A percentile compares a stretch with the other conserved stretches of the same genome.
Evolutionary conservation across 257 asterid genomes (phyloP).

Genomic region (Penstemon barbatus): DNA sequence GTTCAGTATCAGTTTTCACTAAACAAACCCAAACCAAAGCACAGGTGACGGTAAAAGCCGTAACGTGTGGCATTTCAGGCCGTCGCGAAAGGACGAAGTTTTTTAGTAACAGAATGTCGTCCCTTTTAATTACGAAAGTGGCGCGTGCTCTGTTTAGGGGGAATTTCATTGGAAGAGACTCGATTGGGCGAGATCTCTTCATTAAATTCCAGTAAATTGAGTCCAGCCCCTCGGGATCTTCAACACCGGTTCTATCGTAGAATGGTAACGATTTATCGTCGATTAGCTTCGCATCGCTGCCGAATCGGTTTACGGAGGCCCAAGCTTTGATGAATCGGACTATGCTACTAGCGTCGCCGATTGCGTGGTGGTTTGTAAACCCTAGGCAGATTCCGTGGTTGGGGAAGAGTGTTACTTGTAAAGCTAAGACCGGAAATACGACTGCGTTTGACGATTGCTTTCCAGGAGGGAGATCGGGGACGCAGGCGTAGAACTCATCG

Average conservation of each 20-base stretch:
- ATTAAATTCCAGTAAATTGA: slow-evolving; percentile 35
- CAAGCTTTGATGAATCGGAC: slow-evolving; percentile 47
- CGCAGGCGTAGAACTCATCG: slow-evolving; percentile 44
- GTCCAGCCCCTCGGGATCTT: slow-evolving; percentile 42
- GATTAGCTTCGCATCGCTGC: slow-evolving; percentile 23
- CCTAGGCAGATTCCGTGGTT: slow-evolving; percentile 45
- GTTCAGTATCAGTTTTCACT: slow-evolving; percentile 28
- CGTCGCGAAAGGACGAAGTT: slow-evolving; percentile 19
- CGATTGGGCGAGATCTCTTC: slow-evolving; percentile 31
- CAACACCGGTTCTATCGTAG: slow-evolving; percentile 37
- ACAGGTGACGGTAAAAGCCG: slow-evolving; percentile 43
- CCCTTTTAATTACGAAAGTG: slow-evolving; percentile 36
- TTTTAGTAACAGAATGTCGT: slow-evolving; percentile 40
- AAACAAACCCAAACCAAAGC: slow-evolving; percentile 44
- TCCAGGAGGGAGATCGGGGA: slow-evolving; percentile 44
- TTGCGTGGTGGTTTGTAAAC: slow-evolving; percentile 44
- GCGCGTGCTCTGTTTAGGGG: slow-evolving; percentile 37
- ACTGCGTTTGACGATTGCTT: slow-evolving; percentile 13
- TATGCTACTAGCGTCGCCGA: slow-evolving; percentile 50
- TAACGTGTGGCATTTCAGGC: slow-evolving; percentile 31
- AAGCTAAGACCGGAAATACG: slow-evolving; percentile 36
- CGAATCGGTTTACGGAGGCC: slow-evolving; percentile 37
- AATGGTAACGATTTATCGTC: slow-evolving; percentile 31
- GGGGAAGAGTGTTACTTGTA: slow-evolving; percentile 55
- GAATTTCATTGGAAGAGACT: slow-evolving; percentile 29